These are phyloP conservation scores for Rosa rugosa DNA, from an alignment of 306 rosid genomes.

Conservation along the genomic window DNA sequence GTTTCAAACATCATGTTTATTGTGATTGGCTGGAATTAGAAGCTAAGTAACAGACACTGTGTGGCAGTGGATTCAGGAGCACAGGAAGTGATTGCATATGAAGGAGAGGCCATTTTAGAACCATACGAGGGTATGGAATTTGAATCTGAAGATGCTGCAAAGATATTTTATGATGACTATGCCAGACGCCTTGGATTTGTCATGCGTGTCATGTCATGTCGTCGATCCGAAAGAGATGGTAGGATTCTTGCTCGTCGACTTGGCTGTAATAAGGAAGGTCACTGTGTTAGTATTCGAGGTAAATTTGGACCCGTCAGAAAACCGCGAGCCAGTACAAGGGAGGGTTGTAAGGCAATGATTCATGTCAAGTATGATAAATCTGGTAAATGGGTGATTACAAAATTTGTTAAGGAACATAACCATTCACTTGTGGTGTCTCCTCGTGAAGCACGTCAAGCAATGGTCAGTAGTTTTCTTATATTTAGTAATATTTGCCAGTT, in stretches of 20 bases:
- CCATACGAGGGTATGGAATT: conserved; percentile 90
- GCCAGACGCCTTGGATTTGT: conserved; percentile 80
- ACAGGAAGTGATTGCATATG: conserved; percentile 37
- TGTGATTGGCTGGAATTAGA: conserved; percentile 13
- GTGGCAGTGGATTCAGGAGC: conserved; percentile 65
- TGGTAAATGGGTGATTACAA: conserved; percentile 90
- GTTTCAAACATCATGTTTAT: not conserved
- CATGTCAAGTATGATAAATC: conserved; percentile 84
- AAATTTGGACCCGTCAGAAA: conserved; percentile 73
- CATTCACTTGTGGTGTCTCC: conserved; percentile 84
- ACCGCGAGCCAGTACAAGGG: conserved; percentile 88
- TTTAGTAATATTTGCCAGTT: not conserved
- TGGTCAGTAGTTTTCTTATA: conserved; percentile 51
- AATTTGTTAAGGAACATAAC: conserved; percentile 89
- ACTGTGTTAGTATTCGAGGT: conserved; percentile 77
- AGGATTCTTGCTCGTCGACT: conserved; percentile 93
- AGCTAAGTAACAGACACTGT: conserved; percentile 24
- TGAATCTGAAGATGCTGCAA: conserved; percentile 94
- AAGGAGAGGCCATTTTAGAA: conserved; percentile 54
- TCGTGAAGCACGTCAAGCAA: conserved; percentile 94
- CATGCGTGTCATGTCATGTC: conserved; percentile 98
- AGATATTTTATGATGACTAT: conserved; percentile 89
- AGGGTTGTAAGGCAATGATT: conserved; percentile 97
- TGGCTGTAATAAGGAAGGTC: conserved; percentile 93
- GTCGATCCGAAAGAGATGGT: conserved; percentile 95